Evolutionary conservation across 495 filamentous ascomycete species (phyloP).

Genomic region (Astrothelium macrocarpum): DNA sequence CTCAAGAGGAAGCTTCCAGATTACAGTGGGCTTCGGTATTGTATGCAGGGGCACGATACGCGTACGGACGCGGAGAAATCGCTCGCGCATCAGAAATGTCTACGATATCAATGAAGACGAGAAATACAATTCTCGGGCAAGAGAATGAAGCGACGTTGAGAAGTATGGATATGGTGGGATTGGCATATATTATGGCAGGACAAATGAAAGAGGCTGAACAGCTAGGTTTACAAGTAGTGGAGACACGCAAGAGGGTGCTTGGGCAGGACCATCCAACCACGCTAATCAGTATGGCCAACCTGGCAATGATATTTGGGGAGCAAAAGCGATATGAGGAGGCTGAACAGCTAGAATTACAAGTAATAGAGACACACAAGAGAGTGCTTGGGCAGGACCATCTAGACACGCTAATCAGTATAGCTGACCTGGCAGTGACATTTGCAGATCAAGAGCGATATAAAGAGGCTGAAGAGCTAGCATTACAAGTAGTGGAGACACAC

Average conservation of each 20-base stretch:
- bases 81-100: conserved; percentile 17
- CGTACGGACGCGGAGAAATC: conserved; percentile 17
- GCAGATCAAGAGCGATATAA: conserved; percentile 1
- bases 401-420: conserved; percentile 7
- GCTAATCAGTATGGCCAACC: conserved; percentile 9
- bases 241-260: conserved; percentile 10
- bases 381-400: conserved; percentile 13
- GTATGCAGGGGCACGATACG: conserved; percentile 28
- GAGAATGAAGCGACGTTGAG: neutral
- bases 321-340: conserved; percentile 11
- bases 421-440: neutral
- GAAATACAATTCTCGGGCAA: neutral
- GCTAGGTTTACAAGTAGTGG: neutral
- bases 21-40: conserved; percentile 26
- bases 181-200: neutral
- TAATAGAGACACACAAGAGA: conserved; percentile 2
- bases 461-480: conserved; percentile 14
- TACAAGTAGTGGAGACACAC: conserved; percentile 12
- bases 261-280: conserved; percentile 12
- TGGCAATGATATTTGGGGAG: conserved; percentile 5
- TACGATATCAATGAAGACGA: neutral
- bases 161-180: neutral
- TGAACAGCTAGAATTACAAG: conserved; percentile 2
- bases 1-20: conserved; percentile 14
- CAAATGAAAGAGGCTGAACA: conserved; percentile 7